phyloP scores from a whole-genome alignment of 306 rosid genomes.

The Delonix regia region DNA sequence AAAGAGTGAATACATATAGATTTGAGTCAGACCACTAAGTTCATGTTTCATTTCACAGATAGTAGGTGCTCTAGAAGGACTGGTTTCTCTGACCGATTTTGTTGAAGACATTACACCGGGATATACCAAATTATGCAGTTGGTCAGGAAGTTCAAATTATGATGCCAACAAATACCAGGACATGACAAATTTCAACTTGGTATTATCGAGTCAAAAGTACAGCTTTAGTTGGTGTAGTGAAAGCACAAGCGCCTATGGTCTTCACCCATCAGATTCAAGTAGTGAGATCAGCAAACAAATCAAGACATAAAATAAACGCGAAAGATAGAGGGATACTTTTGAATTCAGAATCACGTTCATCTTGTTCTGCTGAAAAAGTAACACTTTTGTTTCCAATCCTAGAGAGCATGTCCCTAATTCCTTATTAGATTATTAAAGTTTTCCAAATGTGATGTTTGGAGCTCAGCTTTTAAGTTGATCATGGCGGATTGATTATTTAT shows the following conservation, averaged over 20 bases:
- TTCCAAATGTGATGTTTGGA: neutral
- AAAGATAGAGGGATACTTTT: neutral
- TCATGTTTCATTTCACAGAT: constrained; percentile 35
- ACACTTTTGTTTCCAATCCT: neutral
- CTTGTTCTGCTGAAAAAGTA: neutral
- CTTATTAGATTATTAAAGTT: neutral
- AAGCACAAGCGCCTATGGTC: constrained; percentile 31
- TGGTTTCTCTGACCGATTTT: constrained; percentile 47
- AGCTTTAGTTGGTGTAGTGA: constrained; percentile 4
- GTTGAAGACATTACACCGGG: constrained; percentile 34
- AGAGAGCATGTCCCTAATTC: constrained; percentile 4
- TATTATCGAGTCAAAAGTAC: constrained; percentile 19
- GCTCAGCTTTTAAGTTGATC: neutral
- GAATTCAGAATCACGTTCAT: neutral
- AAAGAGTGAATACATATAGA: neutral
- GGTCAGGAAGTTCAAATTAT: constrained; percentile 38
- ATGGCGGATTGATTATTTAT: neutral
- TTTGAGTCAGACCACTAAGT: neutral
- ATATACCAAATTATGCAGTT: constrained; percentile 33
- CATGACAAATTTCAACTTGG: constrained; percentile 31
- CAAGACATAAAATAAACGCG: neutral
- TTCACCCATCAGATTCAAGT: constrained; percentile 31
- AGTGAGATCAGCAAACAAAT: constrained; percentile 37
- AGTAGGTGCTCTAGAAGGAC: constrained; percentile 60
- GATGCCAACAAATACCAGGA: constrained; percentile 33